phyloP scores from a whole-genome alignment of 495 filamentous ascomycete species.

The Parmelia sp. region DNA sequence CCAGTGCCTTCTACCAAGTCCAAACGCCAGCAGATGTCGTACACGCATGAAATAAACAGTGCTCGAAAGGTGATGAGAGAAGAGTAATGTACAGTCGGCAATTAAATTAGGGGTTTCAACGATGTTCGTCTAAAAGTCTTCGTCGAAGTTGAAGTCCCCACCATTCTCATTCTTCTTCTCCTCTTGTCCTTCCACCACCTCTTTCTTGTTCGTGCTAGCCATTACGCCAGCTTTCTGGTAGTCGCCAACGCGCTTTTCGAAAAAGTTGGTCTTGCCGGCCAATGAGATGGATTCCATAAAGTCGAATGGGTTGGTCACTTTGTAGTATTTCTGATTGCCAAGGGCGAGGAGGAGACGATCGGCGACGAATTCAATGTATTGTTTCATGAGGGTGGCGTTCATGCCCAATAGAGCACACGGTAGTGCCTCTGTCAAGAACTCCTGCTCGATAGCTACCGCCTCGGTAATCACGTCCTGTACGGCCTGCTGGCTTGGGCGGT shows the following conservation, averaged over 20 bases:
- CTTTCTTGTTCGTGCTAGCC: slow-evolving; percentile 78
- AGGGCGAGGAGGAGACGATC: slow-evolving; percentile 89
- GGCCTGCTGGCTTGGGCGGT: slow-evolving; percentile 73
- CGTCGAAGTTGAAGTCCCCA: slow-evolving; percentile 86
- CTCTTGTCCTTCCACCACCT: slow-evolving; percentile 41
- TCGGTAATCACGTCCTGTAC: slow-evolving; percentile 87
- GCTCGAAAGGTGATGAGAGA: not conserved
- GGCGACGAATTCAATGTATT: slow-evolving; percentile 99
- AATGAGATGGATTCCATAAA: slow-evolving; percentile 99
- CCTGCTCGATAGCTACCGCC: slow-evolving; percentile 90
- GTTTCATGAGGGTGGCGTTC: slow-evolving; percentile 96
- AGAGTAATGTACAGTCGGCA: not conserved
- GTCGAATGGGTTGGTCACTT: slow-evolving; percentile 92
- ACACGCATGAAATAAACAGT: not conserved
- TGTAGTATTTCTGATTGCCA: slow-evolving; percentile 89
- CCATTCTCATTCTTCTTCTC: slow-evolving; percentile 59
- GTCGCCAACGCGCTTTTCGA: slow-evolving; percentile 98
- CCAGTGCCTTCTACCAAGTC: not conserved
- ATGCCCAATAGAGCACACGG: slow-evolving; percentile 90
- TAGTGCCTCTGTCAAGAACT: slow-evolving; percentile 94
- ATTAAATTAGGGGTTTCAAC: not conserved
- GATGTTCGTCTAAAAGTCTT: slow-evolving; percentile 68
- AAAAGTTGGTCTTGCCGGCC: slow-evolving; percentile 99
- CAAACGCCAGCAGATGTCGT: slow-evolving; percentile 4
- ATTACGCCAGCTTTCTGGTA: slow-evolving; percentile 99